Conservation (phyloP, 352 stramenopile species). For the Pythium guiyangense region DNA sequence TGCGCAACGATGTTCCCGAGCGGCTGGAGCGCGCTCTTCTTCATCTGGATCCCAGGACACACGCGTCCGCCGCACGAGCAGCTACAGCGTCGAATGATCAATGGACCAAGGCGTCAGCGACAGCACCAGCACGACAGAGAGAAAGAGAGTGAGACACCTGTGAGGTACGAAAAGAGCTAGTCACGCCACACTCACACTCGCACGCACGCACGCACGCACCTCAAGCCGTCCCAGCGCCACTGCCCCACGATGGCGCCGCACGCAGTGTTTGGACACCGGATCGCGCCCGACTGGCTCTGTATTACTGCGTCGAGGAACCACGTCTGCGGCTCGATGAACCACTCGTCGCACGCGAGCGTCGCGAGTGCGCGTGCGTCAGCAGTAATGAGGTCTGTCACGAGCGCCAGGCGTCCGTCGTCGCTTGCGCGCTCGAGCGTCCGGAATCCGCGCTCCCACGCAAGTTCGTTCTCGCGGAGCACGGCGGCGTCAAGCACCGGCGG, state of each 20-base stretch:
- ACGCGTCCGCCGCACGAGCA: slow-evolving; percentile 37
- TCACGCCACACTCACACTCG: neutral
- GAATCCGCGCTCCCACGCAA: slow-evolving; percentile 31
- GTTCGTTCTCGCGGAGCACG: slow-evolving; percentile 19
- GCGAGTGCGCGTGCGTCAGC: slow-evolving; percentile 27
- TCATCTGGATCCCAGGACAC: slow-evolving; percentile 41
- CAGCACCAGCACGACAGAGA: neutral
- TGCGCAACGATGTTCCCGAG: slow-evolving; percentile 37
- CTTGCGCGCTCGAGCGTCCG: slow-evolving; percentile 19
- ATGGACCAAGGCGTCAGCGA: too few species aligned
- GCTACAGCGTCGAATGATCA: slow-evolving; percentile 11
- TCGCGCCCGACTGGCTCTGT: slow-evolving; percentile 17
- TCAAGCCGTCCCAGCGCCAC: slow-evolving; percentile 47
- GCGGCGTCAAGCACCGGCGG: neutral
- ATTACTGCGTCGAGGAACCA: slow-evolving; percentile 33
- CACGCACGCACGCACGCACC: slow-evolving; percentile 16
- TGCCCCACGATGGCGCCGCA: slow-evolving; percentile 38
- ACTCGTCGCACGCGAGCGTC: slow-evolving; percentile 26
- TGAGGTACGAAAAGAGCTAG: neutral
- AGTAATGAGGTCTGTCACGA: slow-evolving; percentile 26
- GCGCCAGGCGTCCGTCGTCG: slow-evolving; percentile 13
- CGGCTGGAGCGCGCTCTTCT: slow-evolving; percentile 40
- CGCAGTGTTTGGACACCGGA: slow-evolving; percentile 36
- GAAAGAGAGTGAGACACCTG: slow-evolving; percentile 3
- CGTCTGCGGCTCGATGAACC: slow-evolving; percentile 44